Evolutionary conservation across 805 yeast genomes (phyloP).

Genomic region (Saturnispora dispora): DNA sequence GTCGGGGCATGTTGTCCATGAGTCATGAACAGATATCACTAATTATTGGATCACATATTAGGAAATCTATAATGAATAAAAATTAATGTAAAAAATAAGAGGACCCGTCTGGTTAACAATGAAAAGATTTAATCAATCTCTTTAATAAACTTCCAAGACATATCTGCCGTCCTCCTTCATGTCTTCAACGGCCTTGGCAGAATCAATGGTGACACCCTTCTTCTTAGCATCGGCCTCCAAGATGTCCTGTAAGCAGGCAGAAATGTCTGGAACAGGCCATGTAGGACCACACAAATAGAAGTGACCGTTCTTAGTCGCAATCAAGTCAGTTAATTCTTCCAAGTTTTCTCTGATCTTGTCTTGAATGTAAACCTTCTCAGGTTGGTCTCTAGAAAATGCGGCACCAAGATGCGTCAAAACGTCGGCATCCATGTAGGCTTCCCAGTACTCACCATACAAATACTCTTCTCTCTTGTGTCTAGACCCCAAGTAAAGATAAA

Average conservation of each 20-base stretch:
- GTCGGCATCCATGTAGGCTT: slow-evolving; percentile 89
- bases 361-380: slow-evolving; percentile 88
- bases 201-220: slow-evolving; percentile 60
- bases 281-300: slow-evolving; percentile 98
- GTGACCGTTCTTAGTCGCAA: slow-evolving; percentile 70
- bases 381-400: slow-evolving; percentile 96
- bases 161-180: slow-evolving; percentile 90
- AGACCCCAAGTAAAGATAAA: slow-evolving; percentile 83
- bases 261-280: slow-evolving; percentile 97
- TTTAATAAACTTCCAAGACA: slow-evolving; percentile 82
- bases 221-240: slow-evolving; percentile 59
- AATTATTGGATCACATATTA: background rate
- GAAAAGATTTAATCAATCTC: background rate
- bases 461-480: slow-evolving; percentile 95
- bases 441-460: slow-evolving; percentile 94
- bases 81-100: background rate
- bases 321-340: slow-evolving; percentile 65
- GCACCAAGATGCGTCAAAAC: slow-evolving; percentile 92
- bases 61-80: background rate
- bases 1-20: background rate
- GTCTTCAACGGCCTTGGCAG: slow-evolving; percentile 77
- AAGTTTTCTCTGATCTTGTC: slow-evolving; percentile 79
- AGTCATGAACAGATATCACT: background rate
- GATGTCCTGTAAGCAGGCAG: slow-evolving; percentile 80
- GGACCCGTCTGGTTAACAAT: background rate